Evolutionary conservation across 352 stramenopile species (phyloP), one percentile per base, ranked within the genome.

Genomic region (Globisporangium solare): DNA sequence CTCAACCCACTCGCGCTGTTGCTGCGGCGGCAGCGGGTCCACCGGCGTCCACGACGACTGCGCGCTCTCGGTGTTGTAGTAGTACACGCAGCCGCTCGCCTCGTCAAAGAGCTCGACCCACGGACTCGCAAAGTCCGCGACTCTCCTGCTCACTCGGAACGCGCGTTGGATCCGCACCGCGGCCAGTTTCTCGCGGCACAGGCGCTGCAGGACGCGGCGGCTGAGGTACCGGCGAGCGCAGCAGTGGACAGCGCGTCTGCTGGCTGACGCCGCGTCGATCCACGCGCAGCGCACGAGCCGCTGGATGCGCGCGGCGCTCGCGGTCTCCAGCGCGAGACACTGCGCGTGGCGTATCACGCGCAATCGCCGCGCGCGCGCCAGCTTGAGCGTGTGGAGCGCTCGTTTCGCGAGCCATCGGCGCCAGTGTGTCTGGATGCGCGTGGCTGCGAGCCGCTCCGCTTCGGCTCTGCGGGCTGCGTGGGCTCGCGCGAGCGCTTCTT

Each of bases 91-190:
- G 7, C 82, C 75, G 47, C 71, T 89, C 7, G 50, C 56, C 46
- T 89, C 79, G 56, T 92, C 82, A 41, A 89, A 74, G 17, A 88
- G 70, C 64, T 89, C 82, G 10, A 89, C 74, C 82, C 82, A 92
- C 12, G 56, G 31, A 22, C 47, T 42, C 35, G 57, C 37, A 49
- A 27, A 27, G 24, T 27, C 49, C 20, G 71, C 64, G 27, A 88
- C 64, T 58, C 63, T 60, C 24, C 61, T 66, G 50, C 74, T 82
- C 35, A 67, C 70, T 4, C 66, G 74, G 58, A 88, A 88, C 31
- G 76, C 71, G 1, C 78, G 71, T 48, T 88, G 78, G 47, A 88
- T 77, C 12, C 51, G 55, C 10, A 76, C 51, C 2, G 66, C 75
- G 0, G 78, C 73, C 14, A 51, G 59, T 2, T 64, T 69, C n/a